Conservation (phyloP, 2,329 filamentous ascomycete genomes). For the Volutella citrinella region DNA sequence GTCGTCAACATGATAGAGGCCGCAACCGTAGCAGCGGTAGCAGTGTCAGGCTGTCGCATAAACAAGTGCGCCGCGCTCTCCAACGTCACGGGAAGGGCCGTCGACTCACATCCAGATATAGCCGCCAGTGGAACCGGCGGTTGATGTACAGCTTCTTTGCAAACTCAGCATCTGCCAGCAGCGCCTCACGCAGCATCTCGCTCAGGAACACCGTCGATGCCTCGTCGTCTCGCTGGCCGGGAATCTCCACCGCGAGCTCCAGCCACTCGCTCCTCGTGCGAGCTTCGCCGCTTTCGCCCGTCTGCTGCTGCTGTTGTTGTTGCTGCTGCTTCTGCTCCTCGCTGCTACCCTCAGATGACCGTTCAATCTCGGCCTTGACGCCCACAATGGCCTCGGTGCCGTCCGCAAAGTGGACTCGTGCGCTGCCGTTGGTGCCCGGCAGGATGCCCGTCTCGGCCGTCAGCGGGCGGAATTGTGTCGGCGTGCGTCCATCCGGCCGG, state of each 20-base stretch:
- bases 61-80: too few relatives aligned
- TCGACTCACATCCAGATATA: slow-evolving; percentile 82
- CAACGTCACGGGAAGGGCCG: too few relatives aligned
- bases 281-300: slow-evolving; percentile 38
- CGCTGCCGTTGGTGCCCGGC: slow-evolving; percentile 86
- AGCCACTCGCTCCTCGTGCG: slow-evolving; percentile 68
- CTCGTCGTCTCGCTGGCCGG: slow-evolving; percentile 88
- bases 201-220: slow-evolving; percentile 81
- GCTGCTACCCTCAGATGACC: slow-evolving; percentile 42
- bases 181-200: slow-evolving; percentile 83
- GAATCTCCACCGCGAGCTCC: slow-evolving; percentile 88
- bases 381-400: slow-evolving; percentile 95
- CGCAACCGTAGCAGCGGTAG: too few relatives aligned
- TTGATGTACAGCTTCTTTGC: slow-evolving; percentile 81
- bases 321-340: slow-evolving; percentile 23
- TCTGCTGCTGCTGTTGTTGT: slow-evolving; percentile 34
- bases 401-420: slow-evolving; percentile 89
- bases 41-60: neutral
- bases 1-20: too few relatives aligned
- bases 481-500: slow-evolving; percentile 78
- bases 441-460: slow-evolving; percentile 88
- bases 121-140: slow-evolving; percentile 87
- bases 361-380: slow-evolving; percentile 91
- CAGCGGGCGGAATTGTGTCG: slow-evolving; percentile 86
- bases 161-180: slow-evolving; percentile 71